Percentiles rank a stretch among this genome's conserved stretches.
These are phyloP conservation scores for Trichoderma guizhouense DNA, from an alignment of 2,329 filamentous ascomycete species.

Conservation along the genomic window DNA sequence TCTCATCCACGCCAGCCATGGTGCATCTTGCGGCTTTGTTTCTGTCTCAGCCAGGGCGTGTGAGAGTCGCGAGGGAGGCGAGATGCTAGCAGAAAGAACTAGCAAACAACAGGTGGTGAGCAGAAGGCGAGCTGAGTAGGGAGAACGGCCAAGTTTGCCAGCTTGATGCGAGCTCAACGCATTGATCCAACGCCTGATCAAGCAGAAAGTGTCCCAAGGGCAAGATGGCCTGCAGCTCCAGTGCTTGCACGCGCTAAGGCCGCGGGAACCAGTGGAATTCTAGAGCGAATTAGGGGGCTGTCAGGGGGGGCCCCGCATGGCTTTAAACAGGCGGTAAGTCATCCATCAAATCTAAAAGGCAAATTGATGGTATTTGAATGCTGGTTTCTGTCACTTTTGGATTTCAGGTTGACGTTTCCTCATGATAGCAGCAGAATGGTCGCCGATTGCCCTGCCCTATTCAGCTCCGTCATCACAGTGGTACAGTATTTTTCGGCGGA, in stretches of 20 bases:
- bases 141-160: not conserved
- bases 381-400: not conserved
- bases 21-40: slow-evolving; percentile 17
- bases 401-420: not conserved
- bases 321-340: slow-evolving; percentile 8
- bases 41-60: not conserved
- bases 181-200: not conserved
- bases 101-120: not conserved
- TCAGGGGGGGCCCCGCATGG: slow-evolving; percentile 9
- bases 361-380: not conserved
- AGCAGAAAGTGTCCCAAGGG: not conserved
- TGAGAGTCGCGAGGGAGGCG: not conserved
- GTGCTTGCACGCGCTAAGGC: slow-evolving; percentile 9
- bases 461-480: not conserved
- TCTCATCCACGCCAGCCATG: slow-evolving; percentile 20
- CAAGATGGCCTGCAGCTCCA: slow-evolving; percentile 12
- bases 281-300: slow-evolving; percentile 10
- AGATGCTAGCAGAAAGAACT: not conserved
- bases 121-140: not conserved
- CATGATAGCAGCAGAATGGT: not conserved
- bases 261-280: slow-evolving; percentile 6
- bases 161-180: slow-evolving; percentile 15
- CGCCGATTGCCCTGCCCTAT: not conserved
- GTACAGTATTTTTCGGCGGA: not conserved
- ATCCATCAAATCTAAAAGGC: not conserved